phyloP scores from a whole-genome alignment of 352 stramenopile genomes.

The Pythium myriotylum region DNA sequence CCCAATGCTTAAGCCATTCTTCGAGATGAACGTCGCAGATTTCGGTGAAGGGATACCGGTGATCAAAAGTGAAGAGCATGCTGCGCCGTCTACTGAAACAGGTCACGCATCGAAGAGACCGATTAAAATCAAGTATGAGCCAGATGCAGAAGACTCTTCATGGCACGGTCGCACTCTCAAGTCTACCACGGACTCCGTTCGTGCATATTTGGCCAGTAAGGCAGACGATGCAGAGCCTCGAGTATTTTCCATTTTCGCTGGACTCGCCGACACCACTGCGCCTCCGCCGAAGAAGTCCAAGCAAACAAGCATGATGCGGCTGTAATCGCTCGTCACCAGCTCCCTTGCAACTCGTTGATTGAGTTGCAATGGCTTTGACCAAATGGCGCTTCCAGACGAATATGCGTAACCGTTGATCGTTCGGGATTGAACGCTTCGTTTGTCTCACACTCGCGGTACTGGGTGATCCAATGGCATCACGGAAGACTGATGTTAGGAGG shows the following conservation, averaged over 20 bases:
- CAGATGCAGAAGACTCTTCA: conserved; percentile 6
- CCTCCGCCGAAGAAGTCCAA: conserved; percentile 17
- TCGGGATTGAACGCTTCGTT: conserved; percentile 9
- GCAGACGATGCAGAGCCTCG: background rate
- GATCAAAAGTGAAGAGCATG: background rate
- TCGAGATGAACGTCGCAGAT: conserved; percentile 56
- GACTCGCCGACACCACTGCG: background rate
- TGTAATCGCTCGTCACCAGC: conserved; percentile 8
- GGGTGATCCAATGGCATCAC: too few relatives aligned
- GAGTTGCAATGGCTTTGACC: background rate
- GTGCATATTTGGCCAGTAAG: conserved; percentile 35
- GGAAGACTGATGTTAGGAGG: too few relatives aligned
- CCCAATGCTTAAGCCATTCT: conserved; percentile 64
- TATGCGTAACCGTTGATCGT: conserved; percentile 19
- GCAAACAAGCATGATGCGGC: conserved; percentile 12
- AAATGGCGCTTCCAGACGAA: background rate
- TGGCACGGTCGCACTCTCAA: conserved; percentile 17
- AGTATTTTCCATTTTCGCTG: conserved; percentile 31
- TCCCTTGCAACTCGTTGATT: background rate
- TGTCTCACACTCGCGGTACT: too few relatives aligned
- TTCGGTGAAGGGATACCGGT: conserved; percentile 25
- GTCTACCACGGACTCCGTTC: conserved; percentile 33
- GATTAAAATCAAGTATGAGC: conserved; percentile 51
- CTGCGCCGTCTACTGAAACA: too few relatives aligned
- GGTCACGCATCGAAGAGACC: conserved; percentile 15